Percentiles rank a stretch among this genome's conserved stretches.
These are phyloP conservation scores for Pycnococcus provasolii DNA, from an alignment of 139 green algal genomes.

Conservation along the genomic window DNA sequence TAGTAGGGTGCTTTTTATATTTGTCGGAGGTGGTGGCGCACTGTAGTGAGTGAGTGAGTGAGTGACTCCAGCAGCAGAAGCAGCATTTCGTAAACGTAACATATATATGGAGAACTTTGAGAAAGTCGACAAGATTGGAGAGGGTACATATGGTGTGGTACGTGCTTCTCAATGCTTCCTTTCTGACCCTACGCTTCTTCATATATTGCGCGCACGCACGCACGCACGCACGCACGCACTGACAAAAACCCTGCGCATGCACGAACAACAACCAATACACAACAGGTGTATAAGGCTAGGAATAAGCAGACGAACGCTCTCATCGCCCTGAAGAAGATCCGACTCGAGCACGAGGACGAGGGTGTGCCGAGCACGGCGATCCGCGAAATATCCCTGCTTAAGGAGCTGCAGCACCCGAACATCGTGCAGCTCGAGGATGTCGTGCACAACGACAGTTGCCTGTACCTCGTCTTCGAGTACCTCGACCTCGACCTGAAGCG, in stretches of 20 bases:
- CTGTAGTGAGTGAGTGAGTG: too few relatives aligned
- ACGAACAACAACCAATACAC: conserved; percentile 16
- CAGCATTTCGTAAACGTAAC: too few relatives aligned
- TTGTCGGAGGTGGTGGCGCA: too few relatives aligned
- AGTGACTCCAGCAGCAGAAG: too few relatives aligned
- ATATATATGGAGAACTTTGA: conserved; percentile 46
- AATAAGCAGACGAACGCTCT: conserved; percentile 53
- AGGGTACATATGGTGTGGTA: conserved; percentile 86
- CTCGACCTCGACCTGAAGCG: conserved; percentile 96
- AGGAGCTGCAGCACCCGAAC: conserved; percentile 63
- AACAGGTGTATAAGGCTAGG: conserved; percentile 74
- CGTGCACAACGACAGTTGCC: conserved; percentile 65
- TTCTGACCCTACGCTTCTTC: too few relatives aligned
- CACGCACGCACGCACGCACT: too few relatives aligned
- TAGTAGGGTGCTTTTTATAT: too few relatives aligned
- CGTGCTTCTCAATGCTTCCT: too few relatives aligned
- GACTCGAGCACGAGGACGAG: conserved; percentile 62
- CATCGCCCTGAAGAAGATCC: conserved; percentile 92
- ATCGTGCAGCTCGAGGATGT: conserved; percentile 63
- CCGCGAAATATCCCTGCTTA: conserved; percentile 74
- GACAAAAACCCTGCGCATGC: too few relatives aligned
- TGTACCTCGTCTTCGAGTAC: conserved; percentile 98
- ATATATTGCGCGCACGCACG: too few relatives aligned
- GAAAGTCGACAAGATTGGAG: conserved; percentile 79
- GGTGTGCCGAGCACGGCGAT: conserved; percentile 69